Evolutionary conservation across 805 yeast species (phyloP).

Genomic region (Yamadazyma sp.): DNA sequence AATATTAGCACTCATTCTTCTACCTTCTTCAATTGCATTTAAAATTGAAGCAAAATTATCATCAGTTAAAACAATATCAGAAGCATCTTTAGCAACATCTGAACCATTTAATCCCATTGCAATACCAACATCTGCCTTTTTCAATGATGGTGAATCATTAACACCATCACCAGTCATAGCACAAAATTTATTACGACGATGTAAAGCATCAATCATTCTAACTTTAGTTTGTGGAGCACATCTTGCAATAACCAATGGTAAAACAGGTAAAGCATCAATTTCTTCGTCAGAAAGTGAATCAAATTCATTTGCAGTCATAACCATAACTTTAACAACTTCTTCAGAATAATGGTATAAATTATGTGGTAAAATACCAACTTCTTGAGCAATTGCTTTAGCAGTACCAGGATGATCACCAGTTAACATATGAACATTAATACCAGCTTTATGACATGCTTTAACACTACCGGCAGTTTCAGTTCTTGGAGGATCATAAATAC

Average conservation of each 20-base stretch:
- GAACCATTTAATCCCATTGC: conserved; percentile 80
- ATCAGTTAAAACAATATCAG: conserved; percentile 66
- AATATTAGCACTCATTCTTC: conserved; percentile 75
- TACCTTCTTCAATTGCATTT: conserved; percentile 76
- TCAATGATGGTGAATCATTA: conserved; percentile 75
- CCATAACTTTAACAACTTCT: conserved; percentile 34
- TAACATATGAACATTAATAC: conserved; percentile 76
- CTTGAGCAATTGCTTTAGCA: conserved; percentile 76
- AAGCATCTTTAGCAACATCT: conserved; percentile 82
- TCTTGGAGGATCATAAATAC: conserved; percentile 81
- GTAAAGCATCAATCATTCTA: conserved; percentile 40
- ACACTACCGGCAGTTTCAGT: conserved; percentile 65
- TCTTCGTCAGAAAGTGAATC: conserved; percentile 30
- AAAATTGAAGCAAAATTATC: conserved; percentile 79
- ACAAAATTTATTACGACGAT: conserved; percentile 33
- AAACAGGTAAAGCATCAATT: conserved; percentile 33
- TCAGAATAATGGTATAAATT: conserved; percentile 31
- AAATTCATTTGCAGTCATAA: conserved; percentile 37
- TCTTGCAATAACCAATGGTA: conserved; percentile 39
- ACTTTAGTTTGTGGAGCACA: conserved; percentile 43
- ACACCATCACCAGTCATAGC: conserved; percentile 65
- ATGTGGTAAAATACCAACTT: conserved; percentile 71
- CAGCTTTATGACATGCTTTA: conserved; percentile 65
- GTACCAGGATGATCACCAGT: conserved; percentile 82
- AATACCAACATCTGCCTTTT: conserved; percentile 76